Evolutionary conservation across 2,329 filamentous ascomycete species (phyloP), one percentile per base, ranked within the genome.

Genomic region (Akanthomyces uredinophilus): DNA sequence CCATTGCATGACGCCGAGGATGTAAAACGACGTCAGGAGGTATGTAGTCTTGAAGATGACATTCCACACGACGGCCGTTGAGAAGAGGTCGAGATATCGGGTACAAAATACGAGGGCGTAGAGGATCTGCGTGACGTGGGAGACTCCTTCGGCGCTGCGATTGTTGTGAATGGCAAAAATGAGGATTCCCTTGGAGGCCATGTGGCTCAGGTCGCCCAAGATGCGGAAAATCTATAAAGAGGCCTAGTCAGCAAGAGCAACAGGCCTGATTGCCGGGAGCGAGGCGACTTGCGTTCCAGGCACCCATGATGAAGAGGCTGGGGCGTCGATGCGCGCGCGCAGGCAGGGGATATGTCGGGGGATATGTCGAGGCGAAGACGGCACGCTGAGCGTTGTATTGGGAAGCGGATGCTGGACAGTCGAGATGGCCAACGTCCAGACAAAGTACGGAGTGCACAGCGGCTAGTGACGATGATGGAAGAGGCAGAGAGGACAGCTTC

Each of bases 91-190:
- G 66, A 94, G 84, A 76, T 98, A 98, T 64, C 94, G 87, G 5
- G 91, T 88, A 70, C 87, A 81, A 78, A 97, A 98, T 63, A 98
- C 93, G 65, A 89, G 74, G 61, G 88, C 86, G 77, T 98, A 98
- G 66, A 97, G 86, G 61, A 87, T 83, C 76, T 98, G 94, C 1
- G 90, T 96, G 70, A 98, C 91, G 71, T 96, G 87, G 27, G 92
- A 96, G 64, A 97, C 90, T 64, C 93, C 92, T 81, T 96, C 92
- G 53, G 92, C 90, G 73, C 90, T 95, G 71, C 85, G 85, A 72
- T 97, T 96, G 67, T 85, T 85, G 77, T 96, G 92, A 70, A 97
- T 96, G 61, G 92, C 87, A 79, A 88, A 90, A 77, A 97, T 92
- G 69, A 97, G 83, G 72, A 97, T 95, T 74, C 88, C 86, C 83